These are phyloP conservation scores for Anisogramma anomala DNA, from an alignment of 2,329 filamentous ascomycete species.

Conservation along the genomic window DNA sequence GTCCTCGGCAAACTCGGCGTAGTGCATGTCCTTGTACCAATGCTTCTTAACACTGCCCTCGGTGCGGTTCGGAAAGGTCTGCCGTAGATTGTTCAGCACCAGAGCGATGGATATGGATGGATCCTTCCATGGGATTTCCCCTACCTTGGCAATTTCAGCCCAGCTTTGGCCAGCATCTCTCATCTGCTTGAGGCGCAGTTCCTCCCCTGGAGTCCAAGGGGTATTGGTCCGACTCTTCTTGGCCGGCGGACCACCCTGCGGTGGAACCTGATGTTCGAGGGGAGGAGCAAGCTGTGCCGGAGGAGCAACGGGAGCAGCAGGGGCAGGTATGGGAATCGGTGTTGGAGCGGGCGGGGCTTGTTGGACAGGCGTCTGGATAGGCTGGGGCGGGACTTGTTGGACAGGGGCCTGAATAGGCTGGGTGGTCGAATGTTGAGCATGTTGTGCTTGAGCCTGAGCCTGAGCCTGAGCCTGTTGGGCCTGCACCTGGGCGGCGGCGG, in stretches of 20 bases:
- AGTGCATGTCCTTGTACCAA: conserved; percentile 99
- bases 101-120: too few species aligned
- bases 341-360: conserved; percentile 18
- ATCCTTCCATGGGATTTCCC: conserved; percentile 15
- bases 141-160: conserved; percentile 95
- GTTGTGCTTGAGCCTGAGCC: background rate
- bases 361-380: conserved; percentile 26
- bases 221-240: conserved; percentile 99
- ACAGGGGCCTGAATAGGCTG: conserved; percentile 16
- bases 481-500: conserved; percentile 22
- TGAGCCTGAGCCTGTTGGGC: conserved; percentile 15
- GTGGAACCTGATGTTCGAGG: conserved; percentile 24
- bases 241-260: conserved; percentile 45
- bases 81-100: conserved; percentile 13
- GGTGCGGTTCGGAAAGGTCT: conserved; percentile 86
- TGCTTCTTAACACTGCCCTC: conserved; percentile 99
- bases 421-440: conserved; percentile 14
- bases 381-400: conserved; percentile 21
- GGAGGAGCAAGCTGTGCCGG: conserved; percentile 17
- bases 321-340: conserved; percentile 21
- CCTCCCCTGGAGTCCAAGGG: conserved; percentile 91
- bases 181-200: conserved; percentile 86
- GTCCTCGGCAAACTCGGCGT: conserved; percentile 95
- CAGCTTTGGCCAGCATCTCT: conserved; percentile 86
- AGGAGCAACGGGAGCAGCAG: conserved; percentile 19